Conservation (phyloP, 208 protist species). For the Leishmania arabica region DNA sequence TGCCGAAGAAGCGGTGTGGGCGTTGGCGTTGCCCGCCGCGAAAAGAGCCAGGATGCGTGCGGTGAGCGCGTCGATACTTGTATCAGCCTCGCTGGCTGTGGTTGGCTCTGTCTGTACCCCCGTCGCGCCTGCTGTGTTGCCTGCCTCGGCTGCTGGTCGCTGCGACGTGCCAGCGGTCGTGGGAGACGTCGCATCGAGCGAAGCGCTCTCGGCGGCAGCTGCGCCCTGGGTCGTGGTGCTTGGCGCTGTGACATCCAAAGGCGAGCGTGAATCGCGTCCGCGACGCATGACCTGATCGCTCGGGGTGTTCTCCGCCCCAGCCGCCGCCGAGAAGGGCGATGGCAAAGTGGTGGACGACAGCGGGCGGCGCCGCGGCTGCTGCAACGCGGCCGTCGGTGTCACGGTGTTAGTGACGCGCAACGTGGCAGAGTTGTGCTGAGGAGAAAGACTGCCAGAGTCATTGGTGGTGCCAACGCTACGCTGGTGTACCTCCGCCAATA, state of each 20-base stretch:
- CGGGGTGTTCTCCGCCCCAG: constrained; percentile 5
- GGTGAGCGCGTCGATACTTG: constrained; percentile 23
- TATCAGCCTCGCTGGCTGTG: background rate
- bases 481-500: background rate
- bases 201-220: background rate
- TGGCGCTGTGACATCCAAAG: background rate
- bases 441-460: background rate
- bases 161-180: background rate
- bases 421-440: background rate
- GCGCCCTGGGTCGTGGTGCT: background rate
- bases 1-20: background rate
- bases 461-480: background rate
- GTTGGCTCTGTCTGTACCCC: background rate
- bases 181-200: background rate
- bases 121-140: too few relatives aligned
- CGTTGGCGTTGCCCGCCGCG: constrained; percentile 8
- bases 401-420: background rate
- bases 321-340: constrained; percentile 1
- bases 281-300: constrained; percentile 33
- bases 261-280: constrained; percentile 12
- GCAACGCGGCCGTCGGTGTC: background rate
- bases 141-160: background rate
- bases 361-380: background rate
- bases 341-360: background rate
- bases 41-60: constrained; percentile 45